Evolutionary conservation across 768 basidiomycete genomes (phyloP).

Genomic region (Pulveroboletus frians): DNA sequence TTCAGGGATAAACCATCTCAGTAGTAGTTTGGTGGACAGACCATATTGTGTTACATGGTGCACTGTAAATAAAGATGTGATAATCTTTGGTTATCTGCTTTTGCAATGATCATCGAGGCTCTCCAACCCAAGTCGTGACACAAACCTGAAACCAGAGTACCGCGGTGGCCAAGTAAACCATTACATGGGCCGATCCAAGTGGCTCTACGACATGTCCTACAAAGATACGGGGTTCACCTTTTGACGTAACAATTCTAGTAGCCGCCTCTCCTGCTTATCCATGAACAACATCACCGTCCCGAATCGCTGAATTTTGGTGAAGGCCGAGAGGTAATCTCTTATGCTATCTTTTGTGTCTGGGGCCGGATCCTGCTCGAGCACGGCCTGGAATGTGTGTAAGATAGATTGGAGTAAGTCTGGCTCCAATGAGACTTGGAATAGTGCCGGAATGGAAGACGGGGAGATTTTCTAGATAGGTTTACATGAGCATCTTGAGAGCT

Average conservation of each 20-base stretch:
- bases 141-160: not conserved
- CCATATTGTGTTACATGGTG: not conserved
- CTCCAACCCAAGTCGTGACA: not conserved
- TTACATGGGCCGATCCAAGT: not conserved
- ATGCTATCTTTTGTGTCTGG: constrained; percentile 22
- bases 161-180: not conserved
- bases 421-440: constrained; percentile 71
- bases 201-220: not conserved
- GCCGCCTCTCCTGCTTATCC: constrained; percentile 46
- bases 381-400: constrained; percentile 44
- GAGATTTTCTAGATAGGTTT: constrained; percentile 43
- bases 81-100: no score
- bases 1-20: constrained; percentile 63
- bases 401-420: constrained; percentile 56
- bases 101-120: no score
- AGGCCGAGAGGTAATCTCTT: constrained; percentile 46
- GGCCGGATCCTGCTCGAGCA: constrained; percentile 20
- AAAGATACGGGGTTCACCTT: constrained; percentile 12
- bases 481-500: not conserved
- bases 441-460: constrained; percentile 48
- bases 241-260: constrained; percentile 45
- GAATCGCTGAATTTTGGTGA: constrained; percentile 57
- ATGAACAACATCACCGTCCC: constrained; percentile 60
- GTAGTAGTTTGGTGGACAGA: constrained; percentile 2
- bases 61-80: not conserved